phyloP scores from a whole-genome alignment of 805 yeast genomes.

The Peterozyma toletana region DNA sequence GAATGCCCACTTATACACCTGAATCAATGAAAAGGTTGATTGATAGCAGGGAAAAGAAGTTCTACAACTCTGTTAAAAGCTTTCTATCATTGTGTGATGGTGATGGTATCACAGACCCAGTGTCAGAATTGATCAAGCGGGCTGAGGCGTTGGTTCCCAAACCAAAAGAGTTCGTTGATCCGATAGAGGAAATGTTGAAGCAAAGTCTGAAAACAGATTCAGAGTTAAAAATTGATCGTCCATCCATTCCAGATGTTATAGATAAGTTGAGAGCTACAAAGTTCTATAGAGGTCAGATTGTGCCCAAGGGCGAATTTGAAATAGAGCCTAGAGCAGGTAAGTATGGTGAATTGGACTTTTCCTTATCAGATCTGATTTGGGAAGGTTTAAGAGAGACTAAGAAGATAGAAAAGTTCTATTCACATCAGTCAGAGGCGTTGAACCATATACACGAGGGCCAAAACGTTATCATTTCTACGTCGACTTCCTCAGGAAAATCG shows the following conservation, averaged over 20 bases:
- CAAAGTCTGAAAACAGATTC: slow-evolving; percentile 9
- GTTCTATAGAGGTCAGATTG: slow-evolving; percentile 60
- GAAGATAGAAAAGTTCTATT: slow-evolving; percentile 49
- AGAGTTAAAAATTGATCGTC: slow-evolving; percentile 21
- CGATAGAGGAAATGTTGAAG: slow-evolving; percentile 49
- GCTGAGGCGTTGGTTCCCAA: slow-evolving; percentile 38
- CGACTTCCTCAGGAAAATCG: slow-evolving; percentile 96
- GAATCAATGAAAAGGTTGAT: slow-evolving; percentile 58
- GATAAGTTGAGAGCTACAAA: slow-evolving; percentile 36
- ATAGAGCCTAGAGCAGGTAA: slow-evolving; percentile 37
- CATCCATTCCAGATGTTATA: slow-evolving; percentile 42
- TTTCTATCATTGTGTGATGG: slow-evolving; percentile 28
- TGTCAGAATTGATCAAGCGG: slow-evolving; percentile 26
- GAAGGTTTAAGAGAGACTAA: slow-evolving; percentile 43
- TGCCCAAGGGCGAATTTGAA: slow-evolving; percentile 36
- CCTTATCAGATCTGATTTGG: slow-evolving; percentile 42
- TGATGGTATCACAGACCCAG: slow-evolving; percentile 29
- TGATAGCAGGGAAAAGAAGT: slow-evolving; percentile 45
- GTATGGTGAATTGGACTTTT: slow-evolving; percentile 33
- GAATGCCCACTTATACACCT: slow-evolving; percentile 41
- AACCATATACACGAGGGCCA: slow-evolving; percentile 45
- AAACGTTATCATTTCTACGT: slow-evolving; percentile 84
- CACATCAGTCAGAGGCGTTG: slow-evolving; percentile 80
- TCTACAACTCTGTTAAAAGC: slow-evolving; percentile 29
- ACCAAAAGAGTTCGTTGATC: slow-evolving; percentile 46